Percentiles rank a stretch among this genome's conserved stretches.
These are phyloP conservation scores for Asclepias syriaca DNA, from an alignment of 257 asterid species.

Conservation along the genomic window DNA sequence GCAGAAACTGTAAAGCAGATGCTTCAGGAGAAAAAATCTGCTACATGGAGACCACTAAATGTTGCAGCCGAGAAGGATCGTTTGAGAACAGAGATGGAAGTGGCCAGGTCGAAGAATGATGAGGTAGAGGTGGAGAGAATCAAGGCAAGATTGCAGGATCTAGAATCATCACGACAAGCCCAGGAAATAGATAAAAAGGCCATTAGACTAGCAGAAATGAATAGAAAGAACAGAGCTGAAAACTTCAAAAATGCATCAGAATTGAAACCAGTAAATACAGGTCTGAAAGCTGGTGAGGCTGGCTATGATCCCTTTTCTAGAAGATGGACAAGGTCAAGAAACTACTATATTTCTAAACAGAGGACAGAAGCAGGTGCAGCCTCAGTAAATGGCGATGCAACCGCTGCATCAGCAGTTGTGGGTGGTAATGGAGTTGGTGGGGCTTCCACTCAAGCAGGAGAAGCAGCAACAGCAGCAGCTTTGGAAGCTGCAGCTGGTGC, in stretches of 20 bases:
- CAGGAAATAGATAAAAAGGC: conserved; percentile 73
- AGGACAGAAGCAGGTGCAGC: conserved; percentile 37
- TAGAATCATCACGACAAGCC: conserved; percentile 59
- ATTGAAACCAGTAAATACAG: conserved; percentile 42
- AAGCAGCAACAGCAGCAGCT: conserved; percentile 64
- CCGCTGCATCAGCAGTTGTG: conserved; percentile 25
- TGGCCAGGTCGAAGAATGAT: conserved; percentile 71
- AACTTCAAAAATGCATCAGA: conserved; percentile 90
- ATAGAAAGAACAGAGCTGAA: conserved; percentile 77
- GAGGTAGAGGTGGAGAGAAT: conserved; percentile 72
- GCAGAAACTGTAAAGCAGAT: conserved; percentile 96
- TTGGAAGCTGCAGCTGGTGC: conserved; percentile 83
- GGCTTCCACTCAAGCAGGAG: conserved; percentile 35
- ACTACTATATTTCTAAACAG: conserved; percentile 52
- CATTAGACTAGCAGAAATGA: conserved; percentile 80
- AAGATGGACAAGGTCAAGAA: conserved; percentile 93
- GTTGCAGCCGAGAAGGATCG: conserved; percentile 97
- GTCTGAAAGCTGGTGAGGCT: conserved; percentile 77
- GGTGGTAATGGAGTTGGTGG: conserved; percentile 25
- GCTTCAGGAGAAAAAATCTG: conserved; percentile 95
- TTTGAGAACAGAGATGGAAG: conserved; percentile 70
- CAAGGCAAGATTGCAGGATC: conserved; percentile 54
- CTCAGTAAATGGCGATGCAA: conserved; percentile 30
- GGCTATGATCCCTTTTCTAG: conserved; percentile 97
- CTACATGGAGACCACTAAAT: conserved; percentile 84